phyloP scores from a whole-genome alignment of 306 rosid genomes.

The Astragalus glycyphyllos region DNA sequence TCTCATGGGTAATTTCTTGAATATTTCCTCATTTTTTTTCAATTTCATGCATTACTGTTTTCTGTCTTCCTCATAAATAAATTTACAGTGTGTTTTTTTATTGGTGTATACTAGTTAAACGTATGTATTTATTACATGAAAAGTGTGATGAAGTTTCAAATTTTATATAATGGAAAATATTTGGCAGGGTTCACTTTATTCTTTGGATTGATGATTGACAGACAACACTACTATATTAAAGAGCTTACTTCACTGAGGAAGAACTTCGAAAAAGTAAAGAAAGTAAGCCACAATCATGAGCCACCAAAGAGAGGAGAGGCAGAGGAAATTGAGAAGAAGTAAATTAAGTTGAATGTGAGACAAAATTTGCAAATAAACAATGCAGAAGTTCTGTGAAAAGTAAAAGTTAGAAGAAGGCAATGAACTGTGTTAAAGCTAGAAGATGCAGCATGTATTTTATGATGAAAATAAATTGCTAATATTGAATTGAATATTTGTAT shows the following conservation, averaged over 20 bases:
- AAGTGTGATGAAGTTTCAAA: slow-evolving; percentile 14
- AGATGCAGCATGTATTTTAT: slow-evolving; percentile 11
- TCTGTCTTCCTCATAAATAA: too few species aligned
- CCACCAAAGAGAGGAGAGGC: neutral
- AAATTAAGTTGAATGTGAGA: slow-evolving; percentile 15
- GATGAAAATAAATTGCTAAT: neutral
- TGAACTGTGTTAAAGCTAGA: slow-evolving; percentile 17
- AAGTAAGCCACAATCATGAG: slow-evolving; percentile 16
- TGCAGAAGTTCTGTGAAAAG: neutral
- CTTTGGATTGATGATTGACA: slow-evolving; percentile 70
- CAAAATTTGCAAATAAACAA: slow-evolving; percentile 9
- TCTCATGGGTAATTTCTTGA: slow-evolving; percentile 56
- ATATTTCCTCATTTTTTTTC: neutral
- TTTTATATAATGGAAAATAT: neutral
- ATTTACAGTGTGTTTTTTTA: too few species aligned
- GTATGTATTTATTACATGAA: neutral
- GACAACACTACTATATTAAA: slow-evolving; percentile 60
- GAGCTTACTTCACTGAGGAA: slow-evolving; percentile 60
- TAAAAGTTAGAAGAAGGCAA: slow-evolving; percentile 10
- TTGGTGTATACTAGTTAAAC: neutral
- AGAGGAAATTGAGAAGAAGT: slow-evolving; percentile 34
- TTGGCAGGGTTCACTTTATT: slow-evolving; percentile 66
- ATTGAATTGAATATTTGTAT: slow-evolving; percentile 6
- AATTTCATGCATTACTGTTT: neutral
- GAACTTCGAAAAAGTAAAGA: slow-evolving; percentile 41